Conservation (phyloP, 441 rosid species). For the Corymbia calophylla region DNA sequence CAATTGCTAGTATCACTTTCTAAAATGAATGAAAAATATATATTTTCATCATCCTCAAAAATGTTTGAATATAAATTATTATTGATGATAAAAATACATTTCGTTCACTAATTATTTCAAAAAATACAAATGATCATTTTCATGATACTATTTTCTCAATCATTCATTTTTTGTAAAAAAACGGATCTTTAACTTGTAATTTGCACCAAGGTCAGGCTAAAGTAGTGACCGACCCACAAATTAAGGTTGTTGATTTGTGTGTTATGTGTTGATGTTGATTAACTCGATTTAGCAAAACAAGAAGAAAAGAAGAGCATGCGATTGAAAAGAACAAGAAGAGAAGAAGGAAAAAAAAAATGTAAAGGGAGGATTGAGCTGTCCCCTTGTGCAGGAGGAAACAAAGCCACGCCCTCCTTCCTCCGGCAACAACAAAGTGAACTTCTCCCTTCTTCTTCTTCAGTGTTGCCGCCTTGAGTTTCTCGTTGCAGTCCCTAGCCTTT, state of each 20-base stretch:
- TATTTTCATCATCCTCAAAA: fast-evolving
- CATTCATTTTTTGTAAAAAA: background rate
- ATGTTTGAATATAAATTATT: no score
- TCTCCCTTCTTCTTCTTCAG: background rate
- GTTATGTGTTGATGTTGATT: background rate
- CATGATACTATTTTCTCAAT: no score
- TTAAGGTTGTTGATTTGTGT: background rate
- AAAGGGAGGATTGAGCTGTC: background rate
- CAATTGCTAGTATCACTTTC: background rate
- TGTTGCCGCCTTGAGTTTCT: background rate
- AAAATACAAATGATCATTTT: no score
- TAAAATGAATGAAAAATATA: no score
- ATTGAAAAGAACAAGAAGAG: background rate
- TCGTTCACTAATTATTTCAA: no score
- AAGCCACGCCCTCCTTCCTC: background rate
- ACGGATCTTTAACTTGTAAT: background rate
- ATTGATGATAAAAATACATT: no score
- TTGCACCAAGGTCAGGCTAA: background rate
- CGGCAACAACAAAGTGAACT: background rate
- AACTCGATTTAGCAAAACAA: background rate
- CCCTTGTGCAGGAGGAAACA: background rate
- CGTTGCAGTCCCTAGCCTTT: background rate
- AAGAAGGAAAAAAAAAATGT: background rate
- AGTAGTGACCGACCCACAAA: background rate
- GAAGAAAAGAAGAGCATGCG: background rate